Evolutionary conservation across 148 eudicot species (phyloP).

Genomic region (Oxyria digyna): DNA sequence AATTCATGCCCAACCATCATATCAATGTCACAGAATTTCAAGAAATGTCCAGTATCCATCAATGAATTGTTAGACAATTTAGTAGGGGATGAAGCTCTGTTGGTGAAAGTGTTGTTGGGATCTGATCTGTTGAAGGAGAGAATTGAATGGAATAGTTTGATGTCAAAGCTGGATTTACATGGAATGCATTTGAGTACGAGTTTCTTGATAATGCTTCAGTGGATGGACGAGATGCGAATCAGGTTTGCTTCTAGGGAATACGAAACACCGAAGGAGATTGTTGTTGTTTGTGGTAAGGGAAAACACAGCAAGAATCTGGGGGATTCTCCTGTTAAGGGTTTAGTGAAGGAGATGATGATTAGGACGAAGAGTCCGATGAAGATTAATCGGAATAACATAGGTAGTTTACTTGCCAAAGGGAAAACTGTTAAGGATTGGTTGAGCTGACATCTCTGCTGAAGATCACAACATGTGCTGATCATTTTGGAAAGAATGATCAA

Average conservation of each 20-base stretch:
- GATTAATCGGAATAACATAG: constrained; percentile 60
- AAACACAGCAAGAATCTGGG: constrained; percentile 62
- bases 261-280: constrained; percentile 36
- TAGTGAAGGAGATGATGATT: constrained; percentile 49
- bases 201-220: constrained; percentile 55
- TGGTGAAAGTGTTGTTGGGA: constrained; percentile 42
- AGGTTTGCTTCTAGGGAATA: constrained; percentile 26
- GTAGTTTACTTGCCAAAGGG: constrained; percentile 77
- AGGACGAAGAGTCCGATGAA: constrained; percentile 48
- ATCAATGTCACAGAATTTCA: constrained; percentile 31
- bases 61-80: constrained; percentile 29
- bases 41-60: constrained; percentile 38
- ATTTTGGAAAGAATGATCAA: background rate
- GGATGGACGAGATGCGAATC: constrained; percentile 41
- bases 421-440: constrained; percentile 48
- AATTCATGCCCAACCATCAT: constrained; percentile 54
- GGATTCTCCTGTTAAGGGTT: constrained; percentile 47
- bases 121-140: constrained; percentile 31
- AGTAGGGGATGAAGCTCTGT: constrained; percentile 25
- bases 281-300: constrained; percentile 59
- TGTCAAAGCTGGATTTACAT: constrained; percentile 72
- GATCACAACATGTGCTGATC: background rate
- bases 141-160: constrained; percentile 39
- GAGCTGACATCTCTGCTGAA: constrained; percentile 7
- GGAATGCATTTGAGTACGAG: constrained; percentile 64